phyloP scores from a whole-genome alignment of 192 early-diverging fungal genomes.

The Umbelopsis isabellina region DNA sequence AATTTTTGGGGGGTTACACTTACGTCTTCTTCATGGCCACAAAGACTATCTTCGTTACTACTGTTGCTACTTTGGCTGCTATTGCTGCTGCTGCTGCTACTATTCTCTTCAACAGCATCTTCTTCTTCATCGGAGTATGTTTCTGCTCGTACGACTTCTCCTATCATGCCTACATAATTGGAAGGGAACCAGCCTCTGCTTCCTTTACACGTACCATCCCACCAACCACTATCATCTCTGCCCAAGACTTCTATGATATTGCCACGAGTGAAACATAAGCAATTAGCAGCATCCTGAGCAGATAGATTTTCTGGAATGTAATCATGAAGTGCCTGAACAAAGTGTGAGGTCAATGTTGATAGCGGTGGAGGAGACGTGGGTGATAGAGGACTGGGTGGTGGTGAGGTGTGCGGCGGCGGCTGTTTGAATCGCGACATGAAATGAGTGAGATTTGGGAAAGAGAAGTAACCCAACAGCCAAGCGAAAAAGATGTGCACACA shows the following conservation, averaged over 20 bases:
- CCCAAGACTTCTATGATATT: slow-evolving; percentile 93
- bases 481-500: background rate
- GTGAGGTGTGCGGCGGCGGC: slow-evolving; percentile 8
- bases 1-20: background rate
- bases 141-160: slow-evolving; percentile 38
- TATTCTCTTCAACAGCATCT: slow-evolving; percentile 16
- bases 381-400: slow-evolving; percentile 29
- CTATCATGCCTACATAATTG: slow-evolving; percentile 77
- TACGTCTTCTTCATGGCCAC: slow-evolving; percentile 4
- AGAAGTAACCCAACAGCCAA: slow-evolving; percentile 7
- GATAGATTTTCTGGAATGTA: slow-evolving; percentile 78
- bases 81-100: slow-evolving; percentile 13
- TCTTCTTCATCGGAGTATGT: slow-evolving; percentile 44
- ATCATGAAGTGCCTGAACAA: slow-evolving; percentile 79
- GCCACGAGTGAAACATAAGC: slow-evolving; percentile 81
- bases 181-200: slow-evolving; percentile 91
- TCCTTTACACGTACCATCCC: slow-evolving; percentile 85
- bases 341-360: slow-evolving; percentile 33
- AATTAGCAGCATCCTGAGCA: slow-evolving; percentile 34
- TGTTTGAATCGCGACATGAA: slow-evolving; percentile 21
- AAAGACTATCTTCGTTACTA: background rate
- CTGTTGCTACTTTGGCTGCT: background rate
- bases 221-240: slow-evolving; percentile 93
- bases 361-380: slow-evolving; percentile 14
- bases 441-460: background rate